Conservation (phyloP, 805 yeast genomes). For the Saccharomycopsis sp. region DNA sequence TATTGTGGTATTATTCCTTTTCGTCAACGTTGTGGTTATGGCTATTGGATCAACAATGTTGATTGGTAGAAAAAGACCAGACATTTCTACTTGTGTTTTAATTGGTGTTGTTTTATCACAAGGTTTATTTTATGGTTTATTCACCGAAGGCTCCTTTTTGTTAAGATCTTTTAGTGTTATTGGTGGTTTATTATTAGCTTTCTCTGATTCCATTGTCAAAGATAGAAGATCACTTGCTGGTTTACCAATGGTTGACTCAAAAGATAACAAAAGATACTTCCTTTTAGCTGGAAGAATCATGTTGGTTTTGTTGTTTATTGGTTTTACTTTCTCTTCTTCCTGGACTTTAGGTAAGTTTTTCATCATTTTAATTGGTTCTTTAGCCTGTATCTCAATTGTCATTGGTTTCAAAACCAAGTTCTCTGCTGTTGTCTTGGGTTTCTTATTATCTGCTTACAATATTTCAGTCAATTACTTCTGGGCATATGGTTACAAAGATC, state of each 20-base stretch:
- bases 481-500: slow-evolving; percentile 58
- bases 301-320: slow-evolving; percentile 73
- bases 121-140: slow-evolving; percentile 80
- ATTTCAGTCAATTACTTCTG: slow-evolving; percentile 80
- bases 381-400: slow-evolving; percentile 65
- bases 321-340: slow-evolving; percentile 67
- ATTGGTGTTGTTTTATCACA: slow-evolving; percentile 66
- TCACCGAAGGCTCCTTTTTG: slow-evolving; percentile 71
- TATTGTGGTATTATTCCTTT: slow-evolving; percentile 64
- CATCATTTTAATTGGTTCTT: slow-evolving; percentile 58
- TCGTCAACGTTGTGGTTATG: slow-evolving; percentile 61
- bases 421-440: slow-evolving; percentile 61
- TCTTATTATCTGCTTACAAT: slow-evolving; percentile 67
- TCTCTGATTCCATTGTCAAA: slow-evolving; percentile 76
- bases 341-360: slow-evolving; percentile 54
- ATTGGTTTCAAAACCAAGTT: slow-evolving; percentile 91
- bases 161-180: slow-evolving; percentile 81
- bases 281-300: slow-evolving; percentile 81
- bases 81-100: slow-evolving; percentile 60
- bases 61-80: slow-evolving; percentile 55
- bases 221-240: slow-evolving; percentile 70
- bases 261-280: slow-evolving; percentile 70
- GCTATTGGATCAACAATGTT: slow-evolving; percentile 59
- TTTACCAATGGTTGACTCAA: slow-evolving; percentile 57
- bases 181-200: slow-evolving; percentile 84